A percentile compares a stretch with the other conserved stretches of the same genome.
These are phyloP conservation scores for Ilyonectria destructans DNA, from an alignment of 2,329 filamentous ascomycete genomes.

Conservation along the genomic window DNA sequence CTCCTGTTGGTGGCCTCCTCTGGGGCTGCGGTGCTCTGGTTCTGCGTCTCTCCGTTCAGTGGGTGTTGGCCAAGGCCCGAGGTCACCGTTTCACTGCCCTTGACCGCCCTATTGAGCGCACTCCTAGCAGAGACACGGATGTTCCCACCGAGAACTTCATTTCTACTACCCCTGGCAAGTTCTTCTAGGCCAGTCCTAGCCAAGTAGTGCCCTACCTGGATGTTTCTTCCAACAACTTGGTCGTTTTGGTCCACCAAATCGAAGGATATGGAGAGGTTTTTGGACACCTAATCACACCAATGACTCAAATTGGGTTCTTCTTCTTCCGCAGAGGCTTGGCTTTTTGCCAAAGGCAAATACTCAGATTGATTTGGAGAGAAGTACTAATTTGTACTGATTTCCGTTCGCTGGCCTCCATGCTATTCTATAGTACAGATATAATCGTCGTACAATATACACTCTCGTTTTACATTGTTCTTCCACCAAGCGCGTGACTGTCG, in stretches of 20 bases:
- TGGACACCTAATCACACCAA: not conserved
- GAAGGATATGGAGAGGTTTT: not conserved
- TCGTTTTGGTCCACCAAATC: not conserved
- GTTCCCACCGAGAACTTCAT: constrained; percentile 43
- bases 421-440: constrained; percentile 51
- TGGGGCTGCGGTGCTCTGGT: constrained; percentile 78
- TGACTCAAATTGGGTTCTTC: not conserved
- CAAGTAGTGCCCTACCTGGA: constrained; percentile 30
- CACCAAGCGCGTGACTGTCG: constrained; percentile 19
- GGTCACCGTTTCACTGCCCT: constrained; percentile 78
- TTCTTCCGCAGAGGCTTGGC: constrained; percentile 3
- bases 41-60: constrained; percentile 74
- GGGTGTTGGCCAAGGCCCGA: constrained; percentile 68
- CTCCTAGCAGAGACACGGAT: constrained; percentile 52
- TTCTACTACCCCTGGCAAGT: constrained; percentile 65
- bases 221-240: constrained; percentile 12
- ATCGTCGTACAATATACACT: constrained; percentile 43
- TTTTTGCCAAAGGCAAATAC: constrained; percentile 25
- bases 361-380: constrained; percentile 42
- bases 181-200: constrained; percentile 61
- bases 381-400: constrained; percentile 35
- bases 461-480: constrained; percentile 44
- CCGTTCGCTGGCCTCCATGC: constrained; percentile 46
- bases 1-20: constrained; percentile 81
- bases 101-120: constrained; percentile 65